Percentiles rank a stretch among this genome's conserved stretches.
Conservation (phyloP, 164 flowering plant species). For the Akebia trifoliata region DNA sequence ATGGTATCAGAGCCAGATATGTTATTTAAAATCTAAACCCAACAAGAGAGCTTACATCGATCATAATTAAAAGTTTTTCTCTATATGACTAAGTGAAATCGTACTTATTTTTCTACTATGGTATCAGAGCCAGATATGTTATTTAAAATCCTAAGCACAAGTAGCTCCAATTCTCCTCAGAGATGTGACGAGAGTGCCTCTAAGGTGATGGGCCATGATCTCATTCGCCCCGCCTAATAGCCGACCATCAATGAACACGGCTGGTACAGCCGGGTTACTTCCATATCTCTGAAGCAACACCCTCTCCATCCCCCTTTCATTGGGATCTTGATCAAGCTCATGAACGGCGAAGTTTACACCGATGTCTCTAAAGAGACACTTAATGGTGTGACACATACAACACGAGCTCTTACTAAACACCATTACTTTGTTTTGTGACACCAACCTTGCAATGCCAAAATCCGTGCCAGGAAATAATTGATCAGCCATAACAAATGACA, state of each 20-base stretch:
- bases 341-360: conserved; percentile 49
- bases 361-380: conserved; percentile 36
- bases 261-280: conserved; percentile 39
- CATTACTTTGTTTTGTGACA: conserved; percentile 46
- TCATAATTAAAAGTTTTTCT: no score
- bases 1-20: not conserved
- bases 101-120: not conserved
- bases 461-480: no score
- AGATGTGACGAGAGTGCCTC: conserved; percentile 34
- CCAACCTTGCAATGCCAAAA: conserved; percentile 33
- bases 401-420: conserved; percentile 61
- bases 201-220: conserved; percentile 50
- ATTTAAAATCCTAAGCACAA: conserved; percentile 20
- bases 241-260: conserved; percentile 48
- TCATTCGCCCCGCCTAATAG: conserved; percentile 47
- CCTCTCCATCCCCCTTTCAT: conserved; percentile 47
- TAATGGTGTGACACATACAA: conserved; percentile 54
- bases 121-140: not conserved
- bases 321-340: conserved; percentile 47
- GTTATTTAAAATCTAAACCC: not conserved
- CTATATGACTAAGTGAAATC: no score
- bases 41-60: no score
- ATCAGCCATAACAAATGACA: no score
- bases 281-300: conserved; percentile 37
- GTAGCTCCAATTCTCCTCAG: conserved; percentile 29